Evolutionary conservation across 129 eudicot species (phyloP).

Genomic region (Pseudognaphalium luteoalbum): DNA sequence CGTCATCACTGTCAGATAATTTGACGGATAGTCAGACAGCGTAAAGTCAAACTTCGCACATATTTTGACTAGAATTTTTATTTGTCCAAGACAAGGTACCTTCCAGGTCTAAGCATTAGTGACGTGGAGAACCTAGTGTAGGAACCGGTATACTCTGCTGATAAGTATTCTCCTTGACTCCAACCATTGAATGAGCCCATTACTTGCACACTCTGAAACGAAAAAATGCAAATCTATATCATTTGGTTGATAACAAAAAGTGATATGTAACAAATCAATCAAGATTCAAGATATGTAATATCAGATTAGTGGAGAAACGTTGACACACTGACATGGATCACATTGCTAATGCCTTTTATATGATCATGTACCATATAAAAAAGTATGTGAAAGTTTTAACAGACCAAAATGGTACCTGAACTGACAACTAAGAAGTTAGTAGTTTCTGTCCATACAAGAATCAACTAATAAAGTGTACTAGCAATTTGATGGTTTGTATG

Average conservation of each 20-base stretch:
- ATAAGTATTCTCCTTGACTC: constrained; percentile 88
- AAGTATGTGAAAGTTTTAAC: constrained; percentile 1
- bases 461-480: not conserved
- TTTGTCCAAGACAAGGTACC: constrained; percentile 42
- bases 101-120: constrained; percentile 88
- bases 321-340: not conserved
- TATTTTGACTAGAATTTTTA: not conserved
- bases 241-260: not conserved
- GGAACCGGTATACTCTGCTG: constrained; percentile 83
- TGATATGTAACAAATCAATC: not conserved
- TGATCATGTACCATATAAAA: not conserved
- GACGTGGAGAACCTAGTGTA: constrained; percentile 69
- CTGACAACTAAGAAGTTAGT: not conserved
- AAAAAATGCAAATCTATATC: constrained; percentile 12
- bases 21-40: not conserved
- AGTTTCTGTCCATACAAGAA: constrained; percentile 1
- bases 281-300: constrained; percentile 1
- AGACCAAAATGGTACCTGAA: not conserved
- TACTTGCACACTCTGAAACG: constrained; percentile 79
- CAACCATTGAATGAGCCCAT: constrained; percentile 98
- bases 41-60: not conserved
- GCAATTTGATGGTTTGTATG: not conserved
- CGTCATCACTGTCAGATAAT: not conserved
- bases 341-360: not conserved
- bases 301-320: not conserved